These are phyloP conservation scores for Royoungia palumana DNA, from an alignment of 768 basidiomycete genomes.

Conservation along the genomic window DNA sequence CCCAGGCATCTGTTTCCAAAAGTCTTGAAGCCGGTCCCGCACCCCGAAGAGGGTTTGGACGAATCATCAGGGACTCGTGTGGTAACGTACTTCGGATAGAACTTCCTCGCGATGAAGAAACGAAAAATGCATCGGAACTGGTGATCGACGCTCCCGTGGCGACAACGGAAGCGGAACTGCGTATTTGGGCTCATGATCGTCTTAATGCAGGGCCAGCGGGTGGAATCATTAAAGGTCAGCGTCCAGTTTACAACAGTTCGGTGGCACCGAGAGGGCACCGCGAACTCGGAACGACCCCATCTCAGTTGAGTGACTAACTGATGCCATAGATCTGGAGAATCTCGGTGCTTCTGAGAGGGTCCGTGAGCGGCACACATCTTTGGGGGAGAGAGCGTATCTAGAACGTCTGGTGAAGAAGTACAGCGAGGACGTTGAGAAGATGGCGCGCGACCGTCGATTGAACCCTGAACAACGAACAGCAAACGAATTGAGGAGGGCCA, in stretches of 20 bases:
- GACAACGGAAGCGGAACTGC: slow-evolving; percentile 14
- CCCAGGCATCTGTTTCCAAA: slow-evolving; percentile 2
- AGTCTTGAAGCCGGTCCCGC: slow-evolving; percentile 19
- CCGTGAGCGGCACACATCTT: slow-evolving; percentile 60
- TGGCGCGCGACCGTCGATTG: slow-evolving; percentile 75
- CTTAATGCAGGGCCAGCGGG: neutral
- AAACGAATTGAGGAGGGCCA: slow-evolving; percentile 67
- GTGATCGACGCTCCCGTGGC: slow-evolving; percentile 40
- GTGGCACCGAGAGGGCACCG: neutral
- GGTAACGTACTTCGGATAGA: slow-evolving; percentile 76
- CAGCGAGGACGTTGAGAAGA: slow-evolving; percentile 66
- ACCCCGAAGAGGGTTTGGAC: slow-evolving; percentile 67
- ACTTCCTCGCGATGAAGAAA: slow-evolving; percentile 50
- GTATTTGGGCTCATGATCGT: slow-evolving; percentile 15
- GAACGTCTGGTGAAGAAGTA: slow-evolving; percentile 62
- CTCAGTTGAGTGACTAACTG: slow-evolving; percentile 10
- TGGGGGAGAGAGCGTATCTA: slow-evolving; percentile 67
- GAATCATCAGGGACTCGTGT: slow-evolving; percentile 74
- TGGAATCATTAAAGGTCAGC: slow-evolving; percentile 35
- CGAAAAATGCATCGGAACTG: slow-evolving; percentile 16
- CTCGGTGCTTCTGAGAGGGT: slow-evolving; percentile 48
- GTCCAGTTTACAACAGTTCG: neutral
- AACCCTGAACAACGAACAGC: slow-evolving; percentile 84
- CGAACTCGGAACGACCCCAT: slow-evolving; percentile 3
- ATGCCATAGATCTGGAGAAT: slow-evolving; percentile 56